Evolutionary conservation across 2,329 filamentous ascomycete species (phyloP).

Genomic region (Curvularia verruculosa): DNA sequence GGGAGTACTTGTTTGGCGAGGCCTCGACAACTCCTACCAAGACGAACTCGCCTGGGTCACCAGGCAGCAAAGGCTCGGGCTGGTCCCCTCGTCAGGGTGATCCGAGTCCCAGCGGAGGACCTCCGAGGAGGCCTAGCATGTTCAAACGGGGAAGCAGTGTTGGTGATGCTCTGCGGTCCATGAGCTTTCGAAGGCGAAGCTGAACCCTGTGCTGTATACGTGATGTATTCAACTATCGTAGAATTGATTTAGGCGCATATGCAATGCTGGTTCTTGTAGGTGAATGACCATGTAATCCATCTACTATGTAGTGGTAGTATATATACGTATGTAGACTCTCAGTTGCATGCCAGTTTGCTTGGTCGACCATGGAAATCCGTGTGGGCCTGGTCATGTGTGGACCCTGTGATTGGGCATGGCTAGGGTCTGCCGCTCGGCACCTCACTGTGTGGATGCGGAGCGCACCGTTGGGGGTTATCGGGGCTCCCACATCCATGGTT

Average conservation of each 20-base stretch:
- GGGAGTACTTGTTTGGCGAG: conserved; percentile 45
- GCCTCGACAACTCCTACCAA: background rate
- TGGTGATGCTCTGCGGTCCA: conserved; percentile 18
- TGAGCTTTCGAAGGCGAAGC: conserved; percentile 23
- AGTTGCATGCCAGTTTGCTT: background rate
- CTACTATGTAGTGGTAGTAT: too few relatives aligned
- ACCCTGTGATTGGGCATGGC: background rate
- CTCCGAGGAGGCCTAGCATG: conserved; percentile 20
- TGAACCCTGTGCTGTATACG: conserved; percentile 4
- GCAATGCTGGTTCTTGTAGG: background rate
- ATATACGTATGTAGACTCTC: background rate
- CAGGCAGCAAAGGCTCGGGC: background rate
- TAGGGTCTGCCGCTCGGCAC: background rate
- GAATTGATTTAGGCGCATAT: background rate
- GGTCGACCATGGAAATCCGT: too few relatives aligned
- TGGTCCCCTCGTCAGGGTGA: conserved; percentile 3
- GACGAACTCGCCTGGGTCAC: conserved; percentile 1
- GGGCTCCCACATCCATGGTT: conserved; percentile 7
- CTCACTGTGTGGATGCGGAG: conserved; percentile 1
- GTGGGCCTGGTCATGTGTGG: background rate
- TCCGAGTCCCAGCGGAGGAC: conserved; percentile 4
- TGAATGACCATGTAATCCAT: background rate
- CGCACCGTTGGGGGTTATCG: background rate
- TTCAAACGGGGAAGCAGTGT: conserved; percentile 26
- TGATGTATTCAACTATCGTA: background rate